These are phyloP conservation scores for Cymbidium sinense DNA, from an alignment of 106 monocot species.

Conservation along the genomic window DNA sequence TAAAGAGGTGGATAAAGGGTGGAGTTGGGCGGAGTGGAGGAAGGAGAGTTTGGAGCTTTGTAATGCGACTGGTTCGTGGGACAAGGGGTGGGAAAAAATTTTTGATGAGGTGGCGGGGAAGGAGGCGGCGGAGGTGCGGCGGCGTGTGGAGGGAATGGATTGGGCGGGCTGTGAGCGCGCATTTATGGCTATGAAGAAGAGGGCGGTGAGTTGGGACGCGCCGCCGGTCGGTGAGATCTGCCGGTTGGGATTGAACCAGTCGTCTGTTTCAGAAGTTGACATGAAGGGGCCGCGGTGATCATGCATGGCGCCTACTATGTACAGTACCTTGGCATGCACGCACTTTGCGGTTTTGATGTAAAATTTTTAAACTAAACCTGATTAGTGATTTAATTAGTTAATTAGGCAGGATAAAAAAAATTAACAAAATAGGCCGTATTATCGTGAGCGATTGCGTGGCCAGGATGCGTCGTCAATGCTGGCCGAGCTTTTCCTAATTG, in stretches of 20 bases:
- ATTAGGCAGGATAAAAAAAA: too few relatives aligned
- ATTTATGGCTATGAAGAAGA: slow-evolving; percentile 23
- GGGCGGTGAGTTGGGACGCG: slow-evolving; percentile 42
- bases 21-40: slow-evolving; percentile 72
- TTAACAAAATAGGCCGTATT: too few relatives aligned
- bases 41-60: slow-evolving; percentile 57
- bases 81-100: slow-evolving; percentile 45
- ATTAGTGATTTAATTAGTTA: too few relatives aligned
- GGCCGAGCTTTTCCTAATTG: too few relatives aligned
- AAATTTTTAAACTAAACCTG: too few relatives aligned
- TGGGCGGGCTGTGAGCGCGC: slow-evolving; percentile 23
- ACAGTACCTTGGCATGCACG: too few relatives aligned
- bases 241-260: slow-evolving; percentile 26
- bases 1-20: slow-evolving; percentile 3
- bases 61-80: slow-evolving; percentile 50
- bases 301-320: too few relatives aligned
- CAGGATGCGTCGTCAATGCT: too few relatives aligned
- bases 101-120: slow-evolving; percentile 55
- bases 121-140: slow-evolving; percentile 28
- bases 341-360: too few relatives aligned
- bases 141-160: slow-evolving; percentile 19
- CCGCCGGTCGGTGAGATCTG: slow-evolving; percentile 51
- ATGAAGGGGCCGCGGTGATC: too few relatives aligned
- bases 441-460: too few relatives aligned
- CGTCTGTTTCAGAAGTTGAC: too few relatives aligned